Evolutionary conservation across 345 rosid species (phyloP).

Genomic region (Arabis hirsuta): DNA sequence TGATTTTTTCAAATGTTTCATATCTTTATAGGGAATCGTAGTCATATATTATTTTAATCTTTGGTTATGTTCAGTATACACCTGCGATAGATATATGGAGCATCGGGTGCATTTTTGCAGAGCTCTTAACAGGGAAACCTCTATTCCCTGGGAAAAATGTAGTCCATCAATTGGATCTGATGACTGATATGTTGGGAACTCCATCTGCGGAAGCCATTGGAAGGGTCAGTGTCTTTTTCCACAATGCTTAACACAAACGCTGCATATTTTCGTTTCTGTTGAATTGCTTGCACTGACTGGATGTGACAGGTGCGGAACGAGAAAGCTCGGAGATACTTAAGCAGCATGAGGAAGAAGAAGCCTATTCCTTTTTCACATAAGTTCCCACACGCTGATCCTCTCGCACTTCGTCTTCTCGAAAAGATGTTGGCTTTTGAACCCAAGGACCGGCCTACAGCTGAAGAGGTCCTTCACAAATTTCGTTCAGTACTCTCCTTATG

Average conservation of each 20-base stretch:
- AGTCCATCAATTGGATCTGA: conserved; percentile 91
- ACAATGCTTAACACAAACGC: background rate
- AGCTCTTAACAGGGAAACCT: conserved; percentile 92
- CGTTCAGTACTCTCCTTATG: background rate
- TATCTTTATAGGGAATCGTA: background rate
- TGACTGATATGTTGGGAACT: conserved; percentile 93
- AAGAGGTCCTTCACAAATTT: conserved; percentile 62
- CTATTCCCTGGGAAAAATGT: conserved; percentile 98
- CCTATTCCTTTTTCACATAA: conserved; percentile 80
- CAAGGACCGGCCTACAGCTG: conserved; percentile 87
- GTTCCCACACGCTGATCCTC: conserved; percentile 92
- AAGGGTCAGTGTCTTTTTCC: conserved; percentile 56
- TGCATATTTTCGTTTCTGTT: conserved; percentile 33
- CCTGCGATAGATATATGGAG: conserved; percentile 99
- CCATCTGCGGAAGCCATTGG: conserved; percentile 95
- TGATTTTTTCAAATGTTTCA: background rate
- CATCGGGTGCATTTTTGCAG: conserved; percentile 96
- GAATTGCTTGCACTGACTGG: conserved; percentile 25
- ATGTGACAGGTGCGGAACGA: conserved; percentile 84
- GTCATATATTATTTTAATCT: background rate
- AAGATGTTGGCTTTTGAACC: conserved; percentile 96
- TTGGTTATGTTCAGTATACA: conserved; percentile 68
- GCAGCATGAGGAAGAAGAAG: conserved; percentile 96
- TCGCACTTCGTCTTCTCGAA: conserved; percentile 86
- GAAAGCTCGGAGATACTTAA: conserved; percentile 91